Evolutionary conservation across 2,329 filamentous ascomycete species (phyloP), one percentile per base, ranked within the genome.

Genomic region (Bipolaris bicolor): DNA sequence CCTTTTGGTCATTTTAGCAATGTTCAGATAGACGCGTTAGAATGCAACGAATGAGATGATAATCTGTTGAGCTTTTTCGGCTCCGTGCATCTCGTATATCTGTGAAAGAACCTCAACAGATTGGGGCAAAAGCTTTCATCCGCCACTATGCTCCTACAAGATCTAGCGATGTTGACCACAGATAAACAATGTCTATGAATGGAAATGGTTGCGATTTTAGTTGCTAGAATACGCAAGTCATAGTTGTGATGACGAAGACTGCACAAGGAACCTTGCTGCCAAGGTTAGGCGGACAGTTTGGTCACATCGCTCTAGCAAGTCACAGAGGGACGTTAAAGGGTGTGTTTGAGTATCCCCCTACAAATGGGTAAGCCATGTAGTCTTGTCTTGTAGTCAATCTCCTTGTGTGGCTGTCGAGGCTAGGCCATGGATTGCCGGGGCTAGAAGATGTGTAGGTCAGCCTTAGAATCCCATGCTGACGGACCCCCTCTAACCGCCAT

Each of bases 391-490:
- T 31, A 31, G 20, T 43, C 10, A 40, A n/a, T 31, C 5, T 31
- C 29, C 29, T 13, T 10, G 1, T 31, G 29, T 31, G 16, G 22
- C 9, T 39, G n/a, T 39, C 18, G 20, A 55, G 49, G 26, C 48
- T 52, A 51, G 47, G 29, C 33, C n/a, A 37, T 26, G 29, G 34
- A 41, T n/a, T 22, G 15, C 11, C 4, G 16, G 40, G 41, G 39
- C 26, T 29, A 46, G 24, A 37, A 20, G 29, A 31, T 31, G 29
- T 10, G 29, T 31, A 50, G 52, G 31, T 41, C 45, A 52, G 47
- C 47, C 52, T 39, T 44, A 31, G 15, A 34, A 52, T 45, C 53
- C 53, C 47, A 52, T 46, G 22, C 41, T 55, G 26, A 24, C 29
- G 44, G 31, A 33, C 34, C 44, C 34, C 31, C 34, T 37, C 34